Evolutionary conservation across 225 moss, liverwort and hornwort species (phyloP).

Genomic region (Polytrichum formosum): DNA sequence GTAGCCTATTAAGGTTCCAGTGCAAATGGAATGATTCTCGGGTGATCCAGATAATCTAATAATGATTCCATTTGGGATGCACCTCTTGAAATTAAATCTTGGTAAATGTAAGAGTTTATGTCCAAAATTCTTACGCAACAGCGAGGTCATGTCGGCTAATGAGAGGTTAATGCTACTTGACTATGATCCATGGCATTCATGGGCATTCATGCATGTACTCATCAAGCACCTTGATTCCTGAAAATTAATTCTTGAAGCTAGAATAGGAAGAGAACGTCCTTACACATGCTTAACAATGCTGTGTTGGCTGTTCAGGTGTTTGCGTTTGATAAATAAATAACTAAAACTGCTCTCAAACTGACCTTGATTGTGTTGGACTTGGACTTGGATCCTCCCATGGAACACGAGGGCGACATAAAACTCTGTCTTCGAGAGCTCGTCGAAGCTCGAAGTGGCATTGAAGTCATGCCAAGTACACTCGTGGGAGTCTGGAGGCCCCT

Average conservation of each 20-base stretch:
- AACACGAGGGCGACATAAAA: slow-evolving; percentile 16
- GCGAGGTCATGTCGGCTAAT: too few species aligned
- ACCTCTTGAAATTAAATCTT: too few species aligned
- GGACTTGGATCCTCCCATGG: slow-evolving; percentile 27
- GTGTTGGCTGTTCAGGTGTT: neutral
- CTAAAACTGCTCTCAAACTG: neutral
- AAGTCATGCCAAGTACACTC: slow-evolving; percentile 6
- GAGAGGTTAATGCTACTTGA: too few species aligned
- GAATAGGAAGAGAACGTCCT: neutral
- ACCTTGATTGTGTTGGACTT: slow-evolving; percentile 40
- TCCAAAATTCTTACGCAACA: too few species aligned
- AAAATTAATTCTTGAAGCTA: too few species aligned
- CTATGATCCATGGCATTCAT: neutral
- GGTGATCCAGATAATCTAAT: neutral
- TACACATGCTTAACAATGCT: neutral
- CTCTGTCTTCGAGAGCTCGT: neutral
- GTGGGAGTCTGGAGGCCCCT: slow-evolving; percentile 19
- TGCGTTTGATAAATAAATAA: neutral
- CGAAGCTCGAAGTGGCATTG: slow-evolving; percentile 6
- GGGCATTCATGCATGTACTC: neutral
- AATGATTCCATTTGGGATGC: too few species aligned
- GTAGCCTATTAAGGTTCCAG: neutral
- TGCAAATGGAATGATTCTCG: neutral
- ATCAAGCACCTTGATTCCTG: too few species aligned
- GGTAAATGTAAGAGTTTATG: too few species aligned